phyloP scores from a whole-genome alignment of 1,284 basidiomycete species.

The Ceratobasidium sp. region DNA sequence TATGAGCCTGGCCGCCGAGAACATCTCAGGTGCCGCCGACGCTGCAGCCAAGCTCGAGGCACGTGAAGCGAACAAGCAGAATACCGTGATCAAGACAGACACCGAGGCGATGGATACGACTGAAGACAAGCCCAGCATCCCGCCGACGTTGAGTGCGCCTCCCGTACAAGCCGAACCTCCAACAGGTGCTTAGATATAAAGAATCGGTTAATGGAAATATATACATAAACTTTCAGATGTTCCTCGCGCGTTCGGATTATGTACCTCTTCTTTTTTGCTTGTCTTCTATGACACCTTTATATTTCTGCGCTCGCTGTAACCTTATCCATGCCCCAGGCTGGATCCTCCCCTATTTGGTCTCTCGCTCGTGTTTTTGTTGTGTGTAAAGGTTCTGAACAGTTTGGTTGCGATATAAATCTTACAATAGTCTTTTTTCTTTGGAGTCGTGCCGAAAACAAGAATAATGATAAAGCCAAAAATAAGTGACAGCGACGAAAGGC shows the following conservation, averaged over 20 bases:
- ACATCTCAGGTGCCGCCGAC: conserved; percentile 36
- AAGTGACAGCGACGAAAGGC: not conserved
- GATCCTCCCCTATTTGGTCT: conserved; percentile 23
- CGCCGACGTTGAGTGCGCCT: conserved; percentile 21
- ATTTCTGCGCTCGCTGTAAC: not conserved
- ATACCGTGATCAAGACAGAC: not conserved
- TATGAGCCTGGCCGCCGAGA: conserved; percentile 12
- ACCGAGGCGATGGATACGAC: conserved; percentile 1
- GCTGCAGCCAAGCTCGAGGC: conserved; percentile 35
- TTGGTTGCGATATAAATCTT: conserved; percentile 4
- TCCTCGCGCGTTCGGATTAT: not conserved
- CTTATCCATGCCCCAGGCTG: conserved; percentile 10
- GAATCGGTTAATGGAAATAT: not conserved
- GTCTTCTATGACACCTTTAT: not conserved
- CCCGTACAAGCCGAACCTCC: conserved; percentile 22
- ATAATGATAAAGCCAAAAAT: conserved; percentile 44
- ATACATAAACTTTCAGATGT: not conserved
- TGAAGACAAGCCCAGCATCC: not conserved
- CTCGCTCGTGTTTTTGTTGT: conserved; percentile 8
- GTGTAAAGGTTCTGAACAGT: conserved; percentile 16
- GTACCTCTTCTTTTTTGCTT: not conserved
- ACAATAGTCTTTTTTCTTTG: conserved; percentile 4
- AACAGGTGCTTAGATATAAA: conserved; percentile 11
- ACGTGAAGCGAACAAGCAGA: conserved; percentile 16
- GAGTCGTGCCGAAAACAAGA: conserved; percentile 34